Conservation (phyloP, 768 basidiomycete genomes). For the Tephrocybe sp. region DNA sequence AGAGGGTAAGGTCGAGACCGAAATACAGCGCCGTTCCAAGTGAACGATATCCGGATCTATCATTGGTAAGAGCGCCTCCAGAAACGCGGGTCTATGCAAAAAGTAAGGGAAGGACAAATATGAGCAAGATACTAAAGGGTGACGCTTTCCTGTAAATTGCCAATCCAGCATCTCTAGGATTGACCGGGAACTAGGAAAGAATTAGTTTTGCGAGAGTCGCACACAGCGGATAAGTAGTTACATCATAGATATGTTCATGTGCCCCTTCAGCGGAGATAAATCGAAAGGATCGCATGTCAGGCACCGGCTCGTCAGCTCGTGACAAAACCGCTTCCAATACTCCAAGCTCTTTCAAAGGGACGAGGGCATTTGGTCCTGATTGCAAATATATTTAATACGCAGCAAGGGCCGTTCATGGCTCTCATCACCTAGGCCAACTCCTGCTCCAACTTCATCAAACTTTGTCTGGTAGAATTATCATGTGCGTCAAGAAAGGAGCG, state of each 20-base stretch:
- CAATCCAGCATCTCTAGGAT: conserved; percentile 35
- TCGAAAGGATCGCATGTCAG: conserved; percentile 32
- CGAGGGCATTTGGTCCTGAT: conserved; percentile 53
- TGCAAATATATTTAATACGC: no score
- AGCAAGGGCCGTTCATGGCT: neutral
- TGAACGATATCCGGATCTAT: conserved; percentile 42
- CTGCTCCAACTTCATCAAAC: conserved; percentile 57
- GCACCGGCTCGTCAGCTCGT: conserved; percentile 32
- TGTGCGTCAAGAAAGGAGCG: neutral
- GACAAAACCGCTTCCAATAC: conserved; percentile 42
- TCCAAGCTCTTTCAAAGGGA: conserved; percentile 43
- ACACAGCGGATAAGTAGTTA: conserved; percentile 21
- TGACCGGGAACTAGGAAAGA: conserved; percentile 32
- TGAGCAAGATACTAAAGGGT: conserved; percentile 1
- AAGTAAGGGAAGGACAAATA: neutral
- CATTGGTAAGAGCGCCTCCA: conserved; percentile 45
- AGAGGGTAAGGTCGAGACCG: conserved; percentile 26
- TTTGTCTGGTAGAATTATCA: conserved; percentile 37
- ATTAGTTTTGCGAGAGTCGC: neutral
- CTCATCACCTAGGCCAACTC: conserved; percentile 49
- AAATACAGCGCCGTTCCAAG: conserved; percentile 51
- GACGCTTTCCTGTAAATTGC: conserved; percentile 41
- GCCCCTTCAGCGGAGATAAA: conserved; percentile 42
- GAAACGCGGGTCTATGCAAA: conserved; percentile 44
- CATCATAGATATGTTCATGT: conserved; percentile 46